These are phyloP conservation scores for Jatropha podagrica DNA, from an alignment of 441 rosid genomes.

Conservation along the genomic window DNA sequence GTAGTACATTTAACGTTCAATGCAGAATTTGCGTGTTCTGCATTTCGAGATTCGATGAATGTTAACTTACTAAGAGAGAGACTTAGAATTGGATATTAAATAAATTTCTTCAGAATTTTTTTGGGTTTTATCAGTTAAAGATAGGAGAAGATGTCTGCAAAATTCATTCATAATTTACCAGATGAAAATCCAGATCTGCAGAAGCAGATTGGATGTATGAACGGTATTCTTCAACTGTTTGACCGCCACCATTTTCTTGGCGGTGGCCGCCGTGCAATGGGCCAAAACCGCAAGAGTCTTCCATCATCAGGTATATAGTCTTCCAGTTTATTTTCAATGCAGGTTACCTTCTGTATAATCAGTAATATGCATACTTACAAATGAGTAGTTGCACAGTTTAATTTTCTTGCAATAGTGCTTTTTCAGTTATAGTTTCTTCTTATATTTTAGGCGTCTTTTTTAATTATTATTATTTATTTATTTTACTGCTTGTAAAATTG, in stretches of 20 bases:
- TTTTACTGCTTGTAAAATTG: not conserved
- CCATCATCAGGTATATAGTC: conserved; percentile 46
- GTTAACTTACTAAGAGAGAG: not conserved
- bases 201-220: conserved; percentile 93
- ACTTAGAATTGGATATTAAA: conserved; percentile 8
- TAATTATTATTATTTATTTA: not conserved
- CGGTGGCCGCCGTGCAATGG: conserved; percentile 43
- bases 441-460: not conserved
- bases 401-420: not conserved
- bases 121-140: conserved; percentile 17
- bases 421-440: not conserved
- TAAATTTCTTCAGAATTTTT: conserved; percentile 13
- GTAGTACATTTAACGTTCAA: conserved; percentile 1
- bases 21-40: conserved; percentile 5
- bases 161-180: conserved; percentile 50
- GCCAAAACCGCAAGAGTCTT: conserved; percentile 45
- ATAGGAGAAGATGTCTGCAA: conserved; percentile 60
- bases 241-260: conserved; percentile 61
- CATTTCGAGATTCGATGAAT: not conserved
- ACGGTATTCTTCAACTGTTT: conserved; percentile 80
- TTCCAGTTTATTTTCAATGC: conserved; percentile 4
- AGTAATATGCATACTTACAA: not conserved
- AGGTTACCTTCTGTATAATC: not conserved
- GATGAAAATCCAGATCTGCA: conserved; percentile 80
- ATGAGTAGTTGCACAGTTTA: not conserved